Percentiles rank a stretch among this genome's conserved stretches.
Evolutionary conservation across 148 eudicot species (phyloP).

Genomic region (Rhododendron kiyosumense): DNA sequence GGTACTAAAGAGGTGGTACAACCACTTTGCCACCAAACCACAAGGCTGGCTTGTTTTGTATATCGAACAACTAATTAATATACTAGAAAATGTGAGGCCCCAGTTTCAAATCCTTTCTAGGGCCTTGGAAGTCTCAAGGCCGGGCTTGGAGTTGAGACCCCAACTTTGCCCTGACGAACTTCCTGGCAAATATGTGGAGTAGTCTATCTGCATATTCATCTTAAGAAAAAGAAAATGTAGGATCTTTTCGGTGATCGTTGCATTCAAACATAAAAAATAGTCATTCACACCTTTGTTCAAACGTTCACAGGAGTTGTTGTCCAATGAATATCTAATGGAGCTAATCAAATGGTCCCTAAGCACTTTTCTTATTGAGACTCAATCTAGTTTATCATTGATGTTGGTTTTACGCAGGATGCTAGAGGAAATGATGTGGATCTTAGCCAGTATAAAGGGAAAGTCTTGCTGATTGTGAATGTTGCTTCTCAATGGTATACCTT

Average conservation of each 20-base stretch:
- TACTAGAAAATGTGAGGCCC: too few species aligned
- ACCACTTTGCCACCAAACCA: too few species aligned
- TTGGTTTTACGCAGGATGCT: constrained; percentile 27
- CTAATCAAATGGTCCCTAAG: not conserved
- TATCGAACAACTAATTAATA: too few species aligned
- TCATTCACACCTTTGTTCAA: not conserved
- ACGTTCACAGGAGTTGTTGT: not conserved
- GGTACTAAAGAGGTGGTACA: too few species aligned
- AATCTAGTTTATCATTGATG: not conserved
- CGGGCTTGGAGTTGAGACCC: too few species aligned
- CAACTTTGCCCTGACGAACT: too few species aligned
- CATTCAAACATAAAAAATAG: not conserved
- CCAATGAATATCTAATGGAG: not conserved
- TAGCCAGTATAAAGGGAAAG: constrained; percentile 36
- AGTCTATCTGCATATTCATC: too few species aligned
- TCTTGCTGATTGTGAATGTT: constrained; percentile 40
- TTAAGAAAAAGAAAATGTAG: not conserved
- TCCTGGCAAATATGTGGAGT: too few species aligned
- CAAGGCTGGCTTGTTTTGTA: too few species aligned
- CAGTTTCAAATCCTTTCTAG: too few species aligned
- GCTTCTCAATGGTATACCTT: constrained; percentile 39
- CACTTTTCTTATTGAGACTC: not conserved
- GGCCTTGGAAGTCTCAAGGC: too few species aligned
- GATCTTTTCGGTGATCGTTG: not conserved
- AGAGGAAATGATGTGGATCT: constrained; percentile 37